Base-by-base conservation (phyloP, 331 rosid genomes). In the Saraca asoca region DNA sequence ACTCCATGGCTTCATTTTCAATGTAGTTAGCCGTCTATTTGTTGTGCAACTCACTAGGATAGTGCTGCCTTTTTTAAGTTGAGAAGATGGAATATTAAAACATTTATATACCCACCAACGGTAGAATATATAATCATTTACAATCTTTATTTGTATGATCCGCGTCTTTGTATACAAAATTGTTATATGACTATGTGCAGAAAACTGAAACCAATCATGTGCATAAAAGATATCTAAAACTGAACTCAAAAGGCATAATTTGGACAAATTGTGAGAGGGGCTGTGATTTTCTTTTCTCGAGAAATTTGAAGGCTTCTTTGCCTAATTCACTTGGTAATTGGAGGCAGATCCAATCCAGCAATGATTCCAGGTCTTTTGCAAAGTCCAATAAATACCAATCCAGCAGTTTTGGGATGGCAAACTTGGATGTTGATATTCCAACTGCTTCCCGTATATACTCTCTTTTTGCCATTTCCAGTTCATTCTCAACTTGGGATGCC, bases 341-440 rank as follows among this genome's bases (percentile, higher is more conserved):
- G 58, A 86, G 78, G 82, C 97, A 88, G 49, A 88, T 78, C 97
- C 96, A 91, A 76, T 91, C 95, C 57, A 88, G 79, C 78, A 91
- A 69, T 41, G 95, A 80, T 24, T 88, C 97, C 78, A 88, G 69
- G 78, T 91, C 95, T 83, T 94, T 90, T 66, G 97, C 96, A 55
- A 94, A 94, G 66, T 94, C 95, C 39, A 85, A 89, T 31, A 88
- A 73, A 77, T 94, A 88, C 98, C 98, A 90, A 86, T 94, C 91
- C 78, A 94, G 70, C 9, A 94, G 80, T 76, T 94, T 90, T 39
- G 98, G 98, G 38, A 94, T 72, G 31, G 78, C 98, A 90, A 94
- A 60, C 73, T 85, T 88, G 4, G 80, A 62, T 52, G 81, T 69
- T 70, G 97, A 24, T 24, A 24, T 71, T 42, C 87, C 96, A 75